Conservation (phyloP, 1,284 basidiomycete genomes). For the Golubevia pallescens region DNA sequence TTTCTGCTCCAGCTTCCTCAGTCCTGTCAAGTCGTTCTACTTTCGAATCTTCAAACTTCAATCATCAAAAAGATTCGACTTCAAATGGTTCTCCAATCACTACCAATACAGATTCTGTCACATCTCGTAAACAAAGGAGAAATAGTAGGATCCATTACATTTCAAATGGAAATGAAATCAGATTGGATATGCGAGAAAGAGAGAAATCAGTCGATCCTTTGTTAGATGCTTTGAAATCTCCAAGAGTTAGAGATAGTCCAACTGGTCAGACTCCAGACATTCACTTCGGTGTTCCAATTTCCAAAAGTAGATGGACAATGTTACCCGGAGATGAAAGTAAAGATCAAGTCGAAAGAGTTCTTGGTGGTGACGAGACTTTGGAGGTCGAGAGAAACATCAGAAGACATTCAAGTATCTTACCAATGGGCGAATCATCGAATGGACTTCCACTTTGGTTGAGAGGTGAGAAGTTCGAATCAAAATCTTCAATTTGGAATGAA, state of each 20-base stretch:
- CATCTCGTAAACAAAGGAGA: neutral
- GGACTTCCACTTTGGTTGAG: neutral
- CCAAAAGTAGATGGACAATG: neutral
- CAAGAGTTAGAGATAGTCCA: constrained; percentile 26
- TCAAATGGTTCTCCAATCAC: neutral
- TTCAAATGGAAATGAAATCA: neutral
- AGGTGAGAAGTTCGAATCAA: neutral
- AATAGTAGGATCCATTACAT: neutral
- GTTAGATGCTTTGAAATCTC: constrained; percentile 26
- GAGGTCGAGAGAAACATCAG: neutral
- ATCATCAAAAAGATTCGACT: neutral
- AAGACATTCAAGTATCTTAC: neutral
- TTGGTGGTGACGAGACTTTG: too few relatives aligned
- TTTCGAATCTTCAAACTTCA: neutral
- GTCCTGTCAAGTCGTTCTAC: neutral
- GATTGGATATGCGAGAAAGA: neutral
- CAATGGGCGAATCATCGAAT: neutral
- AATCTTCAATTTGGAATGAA: too few relatives aligned
- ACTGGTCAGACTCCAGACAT: constrained; percentile 33
- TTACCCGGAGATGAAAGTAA: neutral
- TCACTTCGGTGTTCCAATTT: constrained; percentile 21
- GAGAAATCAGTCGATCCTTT: constrained; percentile 4
- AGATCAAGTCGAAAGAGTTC: neutral
- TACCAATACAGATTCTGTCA: neutral
- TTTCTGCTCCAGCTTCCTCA: neutral